Base-by-base conservation (phyloP, 2,329 filamentous ascomycete species). In the Pseudodiploospora longispora region DNA sequence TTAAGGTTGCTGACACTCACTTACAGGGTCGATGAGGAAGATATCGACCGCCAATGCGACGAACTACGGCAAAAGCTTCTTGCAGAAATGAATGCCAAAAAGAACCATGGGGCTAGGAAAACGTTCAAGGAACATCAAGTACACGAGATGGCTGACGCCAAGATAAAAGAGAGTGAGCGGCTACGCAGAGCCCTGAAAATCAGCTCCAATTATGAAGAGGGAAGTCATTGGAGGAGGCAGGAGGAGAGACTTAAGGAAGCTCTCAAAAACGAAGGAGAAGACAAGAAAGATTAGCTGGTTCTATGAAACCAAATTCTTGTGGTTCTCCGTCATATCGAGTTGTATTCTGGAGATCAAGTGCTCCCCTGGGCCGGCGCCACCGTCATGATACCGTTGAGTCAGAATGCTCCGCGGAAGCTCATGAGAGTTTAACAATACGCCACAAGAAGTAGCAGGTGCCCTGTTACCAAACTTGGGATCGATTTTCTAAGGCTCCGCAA, bases 91-190 rank as follows among this genome's bases (percentile, higher is more conserved):
- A 61, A 66, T 38, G 57, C 55, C 1, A 59, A 56, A 31, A 61
- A 50, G 27, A 54, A 50, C 27, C 61, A 56, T 44, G 66, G 61
- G 27, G 64, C 59, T n/a, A 61, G 66, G 44, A 67, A 61, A 43
- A 75, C 78, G 7, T 75, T 97, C 51, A 98, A 97, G 68, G 75
- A 82, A 52, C 89, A 97, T 66, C 88, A 97, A 67, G 89, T 97
- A 19, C 93, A 98, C 69, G 93, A 97, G 68, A 75, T 95, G 62
- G 93, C 93, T 12, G 86, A 93, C 58, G 93, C 91, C 48, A 98
- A 98, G 76, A 91, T 95, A 54, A 85, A 87, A 62, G 93, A 98
- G 74, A 95, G 85, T 64, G 90, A 97, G 68, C 78, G 86, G 55
- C 70, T 98, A 61, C 73, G 91, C 52, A 86, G 75, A 64, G 93